Base-by-base conservation (phyloP, 768 basidiomycete species). In the Tricholoma matsutake region DNA sequence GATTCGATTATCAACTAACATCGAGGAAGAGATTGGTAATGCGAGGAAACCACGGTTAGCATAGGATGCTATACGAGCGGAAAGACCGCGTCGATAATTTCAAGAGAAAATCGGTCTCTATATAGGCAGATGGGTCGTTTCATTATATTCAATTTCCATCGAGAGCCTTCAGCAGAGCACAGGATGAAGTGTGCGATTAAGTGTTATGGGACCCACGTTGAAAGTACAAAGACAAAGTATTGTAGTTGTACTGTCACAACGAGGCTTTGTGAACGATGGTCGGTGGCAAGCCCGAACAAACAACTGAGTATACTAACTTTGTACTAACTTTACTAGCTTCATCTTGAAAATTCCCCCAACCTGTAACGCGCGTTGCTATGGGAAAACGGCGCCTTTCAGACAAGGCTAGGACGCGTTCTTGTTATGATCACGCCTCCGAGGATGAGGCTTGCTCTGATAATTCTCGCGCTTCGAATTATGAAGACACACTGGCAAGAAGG, bases 1-100 rank as follows among this genome's bases (percentile, higher is more conserved):
- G 71, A 59, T n/a, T n/a, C n/a, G n/a, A n/a, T 63, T 65, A 39
- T 25, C 3, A 3, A 25, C 63, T 66, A 39, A 73, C 67, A 59
- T 72, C 70, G 57, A 58, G 58, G 60, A 78, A 78, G 54, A 78
- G 72, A 65, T 74, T 25, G 65, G 32, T 65, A 72, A 73, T 52
- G 68, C 57, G n/a, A 7, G 68, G 68, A 22, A 76, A 59, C 75
- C 75, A 78, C 2, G 70, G 61, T 55, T 63, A 66, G 65, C 73
- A 74, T 59, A 78, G 74, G 16, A 65, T 56, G 60, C 76, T 75
- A 68, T 75, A 68, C 72, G 75, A 28, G 60, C 56, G 14, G 67
- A 66, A 51, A 78, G 67, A 13, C 69, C 60, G 11, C 62, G 51
- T 73, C 69, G 61, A 69, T 67, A 20, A 76, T 54, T 61, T 78